Evolutionary conservation across 306 rosid species (phyloP), one percentile per base, ranked within the genome.

Genomic region (Boehmeria nivea): DNA sequence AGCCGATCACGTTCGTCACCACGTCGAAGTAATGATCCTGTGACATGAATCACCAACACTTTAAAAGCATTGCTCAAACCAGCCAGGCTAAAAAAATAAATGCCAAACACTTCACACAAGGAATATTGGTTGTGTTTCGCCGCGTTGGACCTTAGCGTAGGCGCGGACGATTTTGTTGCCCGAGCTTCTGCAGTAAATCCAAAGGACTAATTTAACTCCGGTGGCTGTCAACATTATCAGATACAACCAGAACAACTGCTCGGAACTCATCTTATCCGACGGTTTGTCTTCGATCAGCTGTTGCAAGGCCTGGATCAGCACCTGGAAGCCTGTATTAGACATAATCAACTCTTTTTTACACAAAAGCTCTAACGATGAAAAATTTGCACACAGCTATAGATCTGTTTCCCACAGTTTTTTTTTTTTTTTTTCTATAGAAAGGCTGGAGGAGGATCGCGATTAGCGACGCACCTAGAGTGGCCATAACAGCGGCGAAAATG

Each of bases 21-120:
- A 86, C 90, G 65, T 86, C 95, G 43, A 83, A 86, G 60, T 77
- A 81, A 54, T 86, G 90, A 78, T 86, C 95, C 95, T 86, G 85
- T 40, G 5, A 18, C 15, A 40, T 14, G 10, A 40, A 40, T 3
- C n/a, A 4, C 36, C 5, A 31, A 31, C 36, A 31, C 36, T 31
- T 31, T 10, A 31, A 6, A 31, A 31, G 36, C 5, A 1, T 31
- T n/a, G n/a, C n/a, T n/a, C n/a, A n/a, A n/a, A n/a, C n/a, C n/a
- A n/a, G n/a, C n/a, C n/a, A n/a, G n/a, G 36, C 36, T 6, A n/a
- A 12, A 40, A 14, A 15, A 42, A 8, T 8, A 16, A 28, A 42
- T 16, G 54, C 16, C 27, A 43, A 17, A 27, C 39, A 24, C 15
- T 31, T 31, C 36, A 42, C 36, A 42, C 27, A 10, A 12, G 14